Base-by-base conservation (phyloP, 495 filamentous ascomycete species). In the Hyaloscypha bicolor region DNA sequence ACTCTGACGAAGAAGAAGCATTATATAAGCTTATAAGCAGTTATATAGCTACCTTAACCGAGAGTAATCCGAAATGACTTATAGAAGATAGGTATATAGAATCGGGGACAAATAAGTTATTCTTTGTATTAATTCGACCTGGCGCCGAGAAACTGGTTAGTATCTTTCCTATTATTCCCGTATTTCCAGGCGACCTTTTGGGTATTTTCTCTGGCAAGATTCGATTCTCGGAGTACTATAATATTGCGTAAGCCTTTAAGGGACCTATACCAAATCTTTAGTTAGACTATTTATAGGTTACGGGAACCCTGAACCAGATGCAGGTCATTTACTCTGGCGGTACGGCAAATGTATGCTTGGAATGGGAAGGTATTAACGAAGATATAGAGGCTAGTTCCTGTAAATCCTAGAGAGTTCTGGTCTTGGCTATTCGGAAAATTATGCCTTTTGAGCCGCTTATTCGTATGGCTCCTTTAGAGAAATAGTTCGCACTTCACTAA, bases 201-300 rank as follows among this genome's bases (percentile, higher is more conserved):
- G 65, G 73, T 14, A 64, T 74, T 52, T 75, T 75, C 51, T 39
- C 67, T 69, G 60, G 67, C 30, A 69, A 35, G 9, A 64, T 75
- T 60, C 67, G 69, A 52, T 75, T 71, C 42, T 74, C 65, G 29
- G 69, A 69, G 22, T 35, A 62, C 14, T 70, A 33, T 3, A 71
- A 56, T 39, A 32, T 14, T 4, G 60, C 48, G 19, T n/a, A 71
- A 52, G 55, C 67, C 60, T 64, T 76, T 25, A 25, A n/a, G 29
- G 55, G 74, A 60, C 70, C 68, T 29, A 29, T 64, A 39, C 55
- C 67, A 48, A 69, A 66, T 67, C 63, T 76, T 21, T 76, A 60
- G 72, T 63, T 76, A 39, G 69, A 75, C 45, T 76, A 76, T 68
- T 75, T 66, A 32, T 48, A 69, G 29, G 65, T 73, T n/a, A 76